Evolutionary conservation across 345 rosid species (phyloP), one percentile per base, ranked within the genome.

Genomic region (Lumnitzera littorea): DNA sequence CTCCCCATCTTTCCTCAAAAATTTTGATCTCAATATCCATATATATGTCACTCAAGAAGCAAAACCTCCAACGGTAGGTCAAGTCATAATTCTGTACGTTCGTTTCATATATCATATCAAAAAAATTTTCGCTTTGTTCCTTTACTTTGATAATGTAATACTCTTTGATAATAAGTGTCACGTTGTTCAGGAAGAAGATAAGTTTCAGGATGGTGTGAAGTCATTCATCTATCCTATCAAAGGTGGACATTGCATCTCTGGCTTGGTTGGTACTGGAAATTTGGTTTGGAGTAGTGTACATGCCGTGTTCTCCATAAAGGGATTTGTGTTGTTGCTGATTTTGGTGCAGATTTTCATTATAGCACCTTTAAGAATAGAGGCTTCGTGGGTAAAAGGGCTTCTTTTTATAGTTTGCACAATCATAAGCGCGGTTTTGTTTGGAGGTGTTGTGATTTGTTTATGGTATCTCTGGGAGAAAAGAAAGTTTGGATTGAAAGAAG

Each of bases 341-440:
- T 50, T 89, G 58, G 14, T 82, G 70, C 70, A 84, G 55, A 60
- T 72, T 48, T 78, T 72, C 63, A 87, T 87, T 71, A 64, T 89
- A 46, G 80, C 85, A 31, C 89, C 76, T n/a, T 81, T 54, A 51
- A 62, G 67, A 47, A 59, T 87, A 65, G 41, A 67, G 20, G n/a
- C 78, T 1, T 92, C 96, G 96, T 92, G 96, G 98, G 84, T 82
- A 78, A 84, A 77, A 51, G 96, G 96, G 59, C 78, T 92, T 59
- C 76, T 89, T 29, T 80, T 85, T 53, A 5, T 84, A 23, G 74
- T 58, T 11, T 84, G 89, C 77, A 87, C 85, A 96, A 78, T 77
- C 36, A 81, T 70, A 29, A 72, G 96, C 61, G 78, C 78, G 62
- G 15, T 83, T 16, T 53, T 76, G 17, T 89, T 89, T 57, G 96